Conservation (phyloP, 371 early-diverging fungal species). For the Coemansia sp. region DNA sequence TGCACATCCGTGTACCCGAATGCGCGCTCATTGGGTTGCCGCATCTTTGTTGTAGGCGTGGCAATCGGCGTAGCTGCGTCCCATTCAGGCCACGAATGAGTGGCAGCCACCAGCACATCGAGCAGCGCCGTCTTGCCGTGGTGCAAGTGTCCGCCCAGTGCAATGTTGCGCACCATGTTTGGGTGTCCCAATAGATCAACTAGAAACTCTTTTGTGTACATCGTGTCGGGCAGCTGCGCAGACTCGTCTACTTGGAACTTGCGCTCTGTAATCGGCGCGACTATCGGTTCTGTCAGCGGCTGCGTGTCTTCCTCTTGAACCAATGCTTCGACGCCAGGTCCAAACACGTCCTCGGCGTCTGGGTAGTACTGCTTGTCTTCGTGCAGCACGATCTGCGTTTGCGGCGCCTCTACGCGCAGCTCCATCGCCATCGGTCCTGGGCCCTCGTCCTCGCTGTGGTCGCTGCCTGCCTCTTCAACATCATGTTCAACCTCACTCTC, state of each 20-base stretch:
- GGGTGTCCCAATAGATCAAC: constrained; percentile 83
- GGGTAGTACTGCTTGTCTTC: constrained; percentile 98
- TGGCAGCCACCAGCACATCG: constrained; percentile 88
- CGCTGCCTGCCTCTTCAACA: constrained; percentile 18
- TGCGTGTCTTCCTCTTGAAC: constrained; percentile 98
- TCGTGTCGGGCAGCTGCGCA: constrained; percentile 73
- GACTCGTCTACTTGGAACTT: constrained; percentile 84
- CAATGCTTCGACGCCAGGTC: constrained; percentile 89
- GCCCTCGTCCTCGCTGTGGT: constrained; percentile 9
- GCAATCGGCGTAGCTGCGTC: constrained; percentile 42
- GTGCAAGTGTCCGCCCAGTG: constrained; percentile 92
- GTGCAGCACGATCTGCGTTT: constrained; percentile 85
- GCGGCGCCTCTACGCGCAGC: constrained; percentile 37
- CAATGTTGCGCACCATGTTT: constrained; percentile 81
- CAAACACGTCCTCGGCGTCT: constrained; percentile 95
- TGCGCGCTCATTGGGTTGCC: constrained; percentile 43
- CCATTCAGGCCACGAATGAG: constrained; percentile 63
- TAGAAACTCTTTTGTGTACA: constrained; percentile 87
- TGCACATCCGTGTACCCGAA: constrained; percentile 80
- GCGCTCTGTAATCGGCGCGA: constrained; percentile 84
- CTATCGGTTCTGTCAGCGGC: constrained; percentile 91
- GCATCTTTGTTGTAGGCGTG: constrained; percentile 42
- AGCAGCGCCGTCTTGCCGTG: constrained; percentile 95
- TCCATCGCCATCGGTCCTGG: constrained; percentile 20
- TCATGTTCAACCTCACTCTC: constrained; percentile 54